A percentile compares a stretch with the other conserved stretches of the same genome.
Conservation (phyloP, 129 eudicot species). For the Lonicera japonica region DNA sequence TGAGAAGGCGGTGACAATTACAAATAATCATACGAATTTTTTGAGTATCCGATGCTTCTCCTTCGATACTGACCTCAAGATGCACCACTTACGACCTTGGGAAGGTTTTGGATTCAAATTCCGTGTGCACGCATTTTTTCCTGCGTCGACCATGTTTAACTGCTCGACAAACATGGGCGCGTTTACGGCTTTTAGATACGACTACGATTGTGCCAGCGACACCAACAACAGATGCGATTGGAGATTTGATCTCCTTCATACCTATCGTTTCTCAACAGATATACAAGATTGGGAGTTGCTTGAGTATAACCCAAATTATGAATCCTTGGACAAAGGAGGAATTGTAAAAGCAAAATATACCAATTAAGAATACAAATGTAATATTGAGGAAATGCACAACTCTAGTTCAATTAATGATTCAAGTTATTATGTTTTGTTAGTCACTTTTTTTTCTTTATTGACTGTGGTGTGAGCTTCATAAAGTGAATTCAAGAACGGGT, state of each 20-base stretch:
- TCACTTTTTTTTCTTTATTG: not conserved
- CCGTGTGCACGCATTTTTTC: not conserved
- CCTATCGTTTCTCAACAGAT: not conserved
- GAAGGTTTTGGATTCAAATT: not conserved
- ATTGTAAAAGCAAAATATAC: conserved; percentile 13
- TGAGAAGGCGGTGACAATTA: not conserved
- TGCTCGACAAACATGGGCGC: conserved; percentile 20
- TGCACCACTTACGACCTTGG: not conserved
- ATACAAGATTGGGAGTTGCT: not conserved
- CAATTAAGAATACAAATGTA: not conserved
- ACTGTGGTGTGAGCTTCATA: not conserved
- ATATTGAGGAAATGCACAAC: too few relatives aligned
- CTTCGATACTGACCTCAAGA: not conserved
- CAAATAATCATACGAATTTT: conserved; percentile 11
- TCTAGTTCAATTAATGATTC: not conserved
- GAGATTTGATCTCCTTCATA: conserved; percentile 5
- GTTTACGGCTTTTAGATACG: conserved; percentile 10
- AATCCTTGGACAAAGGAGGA: conserved; percentile 17
- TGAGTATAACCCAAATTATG: conserved; percentile 11
- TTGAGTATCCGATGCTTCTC: conserved; percentile 13
- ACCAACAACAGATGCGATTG: not conserved
- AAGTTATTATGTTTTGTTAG: too few relatives aligned
- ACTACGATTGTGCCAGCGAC: not conserved
- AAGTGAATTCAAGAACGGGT: too few relatives aligned
- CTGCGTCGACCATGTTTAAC: conserved; percentile 10